These are phyloP conservation scores for Pleurotus djamor DNA, from an alignment of 768 basidiomycete species.

Conservation along the genomic window DNA sequence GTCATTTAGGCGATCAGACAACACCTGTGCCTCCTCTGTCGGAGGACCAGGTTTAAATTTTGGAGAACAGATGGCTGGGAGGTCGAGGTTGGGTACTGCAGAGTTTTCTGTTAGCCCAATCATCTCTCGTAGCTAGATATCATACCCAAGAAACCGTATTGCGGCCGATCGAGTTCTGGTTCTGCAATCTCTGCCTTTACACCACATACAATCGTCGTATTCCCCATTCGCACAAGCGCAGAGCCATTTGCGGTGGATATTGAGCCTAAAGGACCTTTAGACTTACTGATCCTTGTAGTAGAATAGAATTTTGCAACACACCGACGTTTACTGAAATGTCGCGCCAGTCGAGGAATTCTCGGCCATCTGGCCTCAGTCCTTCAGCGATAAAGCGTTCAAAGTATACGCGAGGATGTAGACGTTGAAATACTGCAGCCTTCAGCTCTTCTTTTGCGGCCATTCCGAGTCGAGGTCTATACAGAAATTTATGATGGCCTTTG, in stretches of 20 bases:
- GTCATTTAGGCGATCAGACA: constrained; percentile 82
- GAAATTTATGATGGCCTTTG: no score
- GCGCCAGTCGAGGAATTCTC: constrained; percentile 68
- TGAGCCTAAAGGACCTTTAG: constrained; percentile 56
- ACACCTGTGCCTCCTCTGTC: constrained; percentile 88
- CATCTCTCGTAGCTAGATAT: neutral
- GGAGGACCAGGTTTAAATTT: constrained; percentile 96
- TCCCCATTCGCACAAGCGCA: constrained; percentile 85
- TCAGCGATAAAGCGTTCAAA: constrained; percentile 84
- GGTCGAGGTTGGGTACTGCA: constrained; percentile 91
- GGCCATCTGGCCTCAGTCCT: constrained; percentile 79
- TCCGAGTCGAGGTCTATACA: no score
- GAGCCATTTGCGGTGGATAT: constrained; percentile 95
- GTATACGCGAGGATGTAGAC: constrained; percentile 86
- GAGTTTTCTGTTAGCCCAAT: neutral
- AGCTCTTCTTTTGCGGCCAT: constrained; percentile 23
- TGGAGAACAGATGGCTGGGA: constrained; percentile 91
- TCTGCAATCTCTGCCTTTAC: constrained; percentile 95
- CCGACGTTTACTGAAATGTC: constrained; percentile 79
- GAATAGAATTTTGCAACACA: constrained; percentile 30
- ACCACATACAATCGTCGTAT: constrained; percentile 95
- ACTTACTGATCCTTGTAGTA: neutral
- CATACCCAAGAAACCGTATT: constrained; percentile 82
- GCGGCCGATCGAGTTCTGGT: constrained; percentile 75
- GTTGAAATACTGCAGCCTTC: constrained; percentile 70